phyloP scores from a whole-genome alignment of 2,329 filamentous ascomycete genomes.

The Apiospora rasikravindrae region DNA sequence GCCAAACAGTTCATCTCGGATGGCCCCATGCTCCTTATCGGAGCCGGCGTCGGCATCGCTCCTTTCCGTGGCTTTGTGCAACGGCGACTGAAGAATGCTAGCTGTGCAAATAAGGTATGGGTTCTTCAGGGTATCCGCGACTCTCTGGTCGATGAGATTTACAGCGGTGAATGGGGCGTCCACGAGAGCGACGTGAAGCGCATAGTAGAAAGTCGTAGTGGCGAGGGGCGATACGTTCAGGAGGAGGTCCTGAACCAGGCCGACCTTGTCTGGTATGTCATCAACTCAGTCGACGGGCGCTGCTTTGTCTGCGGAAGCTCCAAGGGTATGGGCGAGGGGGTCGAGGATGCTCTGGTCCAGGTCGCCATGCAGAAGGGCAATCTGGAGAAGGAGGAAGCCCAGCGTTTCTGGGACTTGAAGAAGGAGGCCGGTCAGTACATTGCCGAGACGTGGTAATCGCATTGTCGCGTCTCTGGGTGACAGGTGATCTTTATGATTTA shows the following conservation, averaged over 20 bases:
- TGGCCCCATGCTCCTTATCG: slow-evolving; percentile 96
- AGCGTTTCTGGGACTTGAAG: slow-evolving; percentile 89
- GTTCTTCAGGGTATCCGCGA: slow-evolving; percentile 56
- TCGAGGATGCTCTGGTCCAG: slow-evolving; percentile 84
- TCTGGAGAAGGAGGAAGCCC: slow-evolving; percentile 79
- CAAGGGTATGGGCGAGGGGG: slow-evolving; percentile 97
- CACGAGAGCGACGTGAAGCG: slow-evolving; percentile 87
- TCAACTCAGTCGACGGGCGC: slow-evolving; percentile 93
- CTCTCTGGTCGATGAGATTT: slow-evolving; percentile 91
- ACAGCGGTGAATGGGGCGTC: slow-evolving; percentile 94
- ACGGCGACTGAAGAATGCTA: slow-evolving; percentile 55
- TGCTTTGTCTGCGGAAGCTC: slow-evolving; percentile 96
- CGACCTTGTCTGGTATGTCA: slow-evolving; percentile 97
- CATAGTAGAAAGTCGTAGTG: slow-evolving; percentile 76
- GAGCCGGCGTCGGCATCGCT: slow-evolving; percentile 94
- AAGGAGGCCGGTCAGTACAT: slow-evolving; percentile 94
- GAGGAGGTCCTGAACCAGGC: slow-evolving; percentile 91
- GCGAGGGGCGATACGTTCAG: slow-evolving; percentile 90
- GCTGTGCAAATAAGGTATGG: slow-evolving; percentile 45
- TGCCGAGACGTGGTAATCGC: slow-evolving; percentile 72
- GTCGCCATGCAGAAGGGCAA: slow-evolving; percentile 94
- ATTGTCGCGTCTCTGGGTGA: background rate
- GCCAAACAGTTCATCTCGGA: slow-evolving; percentile 91
- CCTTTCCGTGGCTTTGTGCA: slow-evolving; percentile 98
- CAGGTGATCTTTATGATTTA: background rate